Evolutionary conservation across 176 grass and related monocot genomes (phyloP).

Genomic region (Avena insularis): DNA sequence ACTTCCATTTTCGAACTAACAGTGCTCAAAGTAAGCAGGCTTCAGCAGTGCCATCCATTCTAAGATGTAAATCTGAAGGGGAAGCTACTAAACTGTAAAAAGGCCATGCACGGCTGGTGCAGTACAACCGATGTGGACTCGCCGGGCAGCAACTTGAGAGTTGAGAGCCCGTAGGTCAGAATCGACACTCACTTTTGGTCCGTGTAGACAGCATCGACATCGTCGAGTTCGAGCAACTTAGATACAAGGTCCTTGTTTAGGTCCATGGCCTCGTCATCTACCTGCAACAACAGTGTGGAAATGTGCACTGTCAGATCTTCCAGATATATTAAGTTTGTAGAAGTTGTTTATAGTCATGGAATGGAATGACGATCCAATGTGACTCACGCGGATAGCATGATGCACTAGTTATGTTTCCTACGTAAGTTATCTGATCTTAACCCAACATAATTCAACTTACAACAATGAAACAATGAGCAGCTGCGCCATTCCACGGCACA

Average conservation of each 20-base stretch:
- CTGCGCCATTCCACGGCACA: constrained; percentile 13
- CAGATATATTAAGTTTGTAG: not conserved
- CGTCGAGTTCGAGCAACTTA: constrained; percentile 94
- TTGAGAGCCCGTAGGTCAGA: not conserved
- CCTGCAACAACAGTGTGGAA: constrained; percentile 44
- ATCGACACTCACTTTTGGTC: constrained; percentile 69
- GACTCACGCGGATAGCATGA: not conserved
- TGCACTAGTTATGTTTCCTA: not conserved
- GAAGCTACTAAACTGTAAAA: not conserved
- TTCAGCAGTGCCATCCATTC: not conserved
- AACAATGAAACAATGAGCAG: not conserved
- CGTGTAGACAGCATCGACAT: constrained; percentile 92
- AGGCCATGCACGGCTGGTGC: not conserved
- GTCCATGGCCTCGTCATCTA: constrained; percentile 89
- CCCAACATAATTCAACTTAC: not conserved
- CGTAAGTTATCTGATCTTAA: not conserved
- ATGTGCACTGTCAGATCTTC: not conserved
- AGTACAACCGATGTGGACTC: not conserved
- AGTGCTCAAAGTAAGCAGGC: not conserved
- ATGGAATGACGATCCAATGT: not conserved
- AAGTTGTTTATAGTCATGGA: not conserved
- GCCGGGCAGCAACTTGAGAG: not conserved
- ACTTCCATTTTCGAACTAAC: not conserved
- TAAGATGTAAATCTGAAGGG: not conserved
- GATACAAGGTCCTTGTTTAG: constrained; percentile 88